These are phyloP conservation scores for Arthroderma sp. DNA, from an alignment of 2,329 filamentous ascomycete genomes.

Conservation along the genomic window DNA sequence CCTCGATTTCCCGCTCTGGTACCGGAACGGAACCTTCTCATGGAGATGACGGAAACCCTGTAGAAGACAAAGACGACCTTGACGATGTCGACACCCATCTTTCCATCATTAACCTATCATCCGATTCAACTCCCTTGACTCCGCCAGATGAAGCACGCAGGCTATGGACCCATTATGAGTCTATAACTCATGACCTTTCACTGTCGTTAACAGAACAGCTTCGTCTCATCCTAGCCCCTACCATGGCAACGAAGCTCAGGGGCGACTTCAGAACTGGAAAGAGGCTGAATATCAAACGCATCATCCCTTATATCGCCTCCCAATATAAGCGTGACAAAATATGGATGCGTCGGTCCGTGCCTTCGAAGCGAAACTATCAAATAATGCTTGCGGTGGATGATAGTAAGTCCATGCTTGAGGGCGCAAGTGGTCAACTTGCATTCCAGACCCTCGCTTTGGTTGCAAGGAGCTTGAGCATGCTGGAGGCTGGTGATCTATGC, in stretches of 20 bases:
- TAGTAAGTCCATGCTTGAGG: slow-evolving; percentile 84
- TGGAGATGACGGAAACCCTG: slow-evolving; percentile 23
- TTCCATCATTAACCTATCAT: slow-evolving; percentile 60
- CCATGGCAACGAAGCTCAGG: slow-evolving; percentile 87
- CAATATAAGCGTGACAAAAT: slow-evolving; percentile 99
- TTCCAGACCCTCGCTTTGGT: slow-evolving; percentile 93
- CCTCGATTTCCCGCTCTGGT: slow-evolving; percentile 11
- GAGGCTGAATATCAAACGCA: slow-evolving; percentile 96
- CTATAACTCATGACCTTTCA: slow-evolving; percentile 71
- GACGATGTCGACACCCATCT: slow-evolving; percentile 46
- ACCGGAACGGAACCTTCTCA: slow-evolving; percentile 24
- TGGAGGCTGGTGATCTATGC: slow-evolving; percentile 88
- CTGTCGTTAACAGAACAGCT: slow-evolving; percentile 87
- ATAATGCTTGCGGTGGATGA: slow-evolving; percentile 97
- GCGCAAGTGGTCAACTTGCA: slow-evolving; percentile 62
- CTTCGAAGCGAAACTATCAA: slow-evolving; percentile 89
- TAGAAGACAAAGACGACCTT: slow-evolving; percentile 35
- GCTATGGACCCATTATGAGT: slow-evolving; percentile 77
- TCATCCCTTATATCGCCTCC: slow-evolving; percentile 97
- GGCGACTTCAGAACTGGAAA: slow-evolving; percentile 97
- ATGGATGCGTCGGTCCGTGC: slow-evolving; percentile 90
- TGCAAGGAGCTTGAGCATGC: slow-evolving; percentile 72
- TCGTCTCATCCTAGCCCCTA: slow-evolving; percentile 86
- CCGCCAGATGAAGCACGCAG: slow-evolving; percentile 50
- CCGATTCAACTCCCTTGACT: slow-evolving; percentile 33